Base-by-base conservation (phyloP, 495 filamentous ascomycete species). In the Schizothecium vesticola region DNA sequence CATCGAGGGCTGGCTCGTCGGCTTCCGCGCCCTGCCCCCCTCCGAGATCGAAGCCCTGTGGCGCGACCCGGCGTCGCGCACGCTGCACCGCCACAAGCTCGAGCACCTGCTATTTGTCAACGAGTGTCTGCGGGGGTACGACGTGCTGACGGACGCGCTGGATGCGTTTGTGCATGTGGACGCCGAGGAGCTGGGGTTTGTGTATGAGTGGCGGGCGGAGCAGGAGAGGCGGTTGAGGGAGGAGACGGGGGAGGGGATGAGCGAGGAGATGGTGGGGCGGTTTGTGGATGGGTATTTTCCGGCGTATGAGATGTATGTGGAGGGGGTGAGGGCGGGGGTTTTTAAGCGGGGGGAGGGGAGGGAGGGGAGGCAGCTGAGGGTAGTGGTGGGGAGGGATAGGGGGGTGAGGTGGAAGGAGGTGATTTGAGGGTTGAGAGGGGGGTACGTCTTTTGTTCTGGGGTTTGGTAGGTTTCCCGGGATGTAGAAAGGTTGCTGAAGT, bases 1-100 rank as follows among this genome's bases (percentile, higher is more conserved):
- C 58, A 89, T 98, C 66, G 94, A 98, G 75, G 94, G 94, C 19
- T 98, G 94, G 94, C 87, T 91, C 78, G 89, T 97, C 33, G 94
- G 93, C 1, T 97, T 98, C 79, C 86, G 90, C 19, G 72, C 88
- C 4, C 83, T 93, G 63, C 73, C 80, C 64, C 81, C 86, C 13
- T 63, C 77, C 1, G 80, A 80, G n/a, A 68, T 94, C 31, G 80
- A 84, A 66, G 72, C 62, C 21, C 74, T 71, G 58, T 93, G 89
- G 88, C 78, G 84, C 60, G 73, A 70, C 24, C 85, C 87, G 3
- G 4, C 21, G 22, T 22, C 66, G 62, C 77, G 69, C 59, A 86
- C 79, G 67, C 78, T 80, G 57, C 87, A 86, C 43, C 79, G 82
- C 69, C 89, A 91, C 70, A 76, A 81, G 28, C 80, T 93, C 12